Base-by-base conservation (phyloP, 169 alveolate genomes). In the Plasmodium yoelii region DNA sequence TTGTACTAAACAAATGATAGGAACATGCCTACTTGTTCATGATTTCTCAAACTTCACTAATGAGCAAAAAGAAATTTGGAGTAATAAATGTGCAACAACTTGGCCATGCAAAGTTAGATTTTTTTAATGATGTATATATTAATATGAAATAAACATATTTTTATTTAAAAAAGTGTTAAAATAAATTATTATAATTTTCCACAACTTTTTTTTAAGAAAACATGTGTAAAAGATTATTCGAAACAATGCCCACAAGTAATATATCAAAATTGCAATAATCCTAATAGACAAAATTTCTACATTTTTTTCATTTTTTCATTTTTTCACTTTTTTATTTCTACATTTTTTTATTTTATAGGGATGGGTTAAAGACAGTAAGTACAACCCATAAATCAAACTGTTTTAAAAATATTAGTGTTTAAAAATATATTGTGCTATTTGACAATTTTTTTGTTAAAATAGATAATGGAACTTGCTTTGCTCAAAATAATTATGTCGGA, bases 61-160 rank as follows among this genome's bases (percentile, higher is more conserved):
- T 64, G 60, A 69, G 1, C 90, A 82, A 12, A 82, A 82, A 59
- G 73, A 82, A 65, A 82, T 82, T 1, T 82, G 90, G 90, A 57
- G 90, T 34, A 82, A 82, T 64, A 82, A 67, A 13, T 82, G 90
- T 59, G 70, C 28, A 26, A 44, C 84, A n/a, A 24, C 46, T 4
- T 82, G 90, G 90, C 90, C 90, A 34, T 82, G 90, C 73, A 82
- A 67, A 47, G 90, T 82, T 53, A 82, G 15, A 67, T 51, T 1
- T 15, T 12, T 51, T 15, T 9, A n/a, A 56, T 22, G 60, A 19
- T 19, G 13, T 15, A 18, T 5, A 19, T 2, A 15, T 2, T 19
- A 28, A 51, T 19, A 73, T 34, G 44, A 55, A 28, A 65, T 13
- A 74, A 18, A 59, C 8, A 46, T 34, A 34, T 1, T 34, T 3